Evolutionary conservation across 2,329 filamentous ascomycete species (phyloP).

Genomic region (Fusarium piperis): DNA sequence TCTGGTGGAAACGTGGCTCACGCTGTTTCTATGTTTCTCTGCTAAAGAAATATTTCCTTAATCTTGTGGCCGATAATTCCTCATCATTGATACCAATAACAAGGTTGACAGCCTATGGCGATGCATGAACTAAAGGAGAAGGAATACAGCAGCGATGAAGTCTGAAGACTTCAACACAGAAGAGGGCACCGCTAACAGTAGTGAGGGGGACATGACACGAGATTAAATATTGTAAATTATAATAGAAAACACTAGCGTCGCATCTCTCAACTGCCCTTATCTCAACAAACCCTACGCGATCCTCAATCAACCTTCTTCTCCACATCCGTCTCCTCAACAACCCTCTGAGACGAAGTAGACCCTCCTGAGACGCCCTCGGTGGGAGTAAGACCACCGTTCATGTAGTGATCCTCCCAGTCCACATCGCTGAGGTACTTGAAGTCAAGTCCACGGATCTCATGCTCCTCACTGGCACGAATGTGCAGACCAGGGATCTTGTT

Average conservation of each 20-base stretch:
- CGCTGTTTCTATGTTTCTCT: too few species aligned
- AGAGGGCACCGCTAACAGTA: too few species aligned
- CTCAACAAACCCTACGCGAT: background rate
- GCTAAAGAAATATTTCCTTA: too few species aligned
- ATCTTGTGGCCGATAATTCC: too few species aligned
- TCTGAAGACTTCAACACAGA: too few species aligned
- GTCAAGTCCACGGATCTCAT: constrained; percentile 64
- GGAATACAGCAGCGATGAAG: too few species aligned
- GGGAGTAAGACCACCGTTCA: constrained; percentile 24
- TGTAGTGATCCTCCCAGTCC: constrained; percentile 37
- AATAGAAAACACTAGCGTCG: background rate
- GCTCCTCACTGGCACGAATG: constrained; percentile 63
- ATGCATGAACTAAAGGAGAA: too few species aligned
- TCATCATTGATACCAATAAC: too few species aligned
- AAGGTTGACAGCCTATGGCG: too few species aligned
- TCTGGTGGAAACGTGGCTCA: too few species aligned
- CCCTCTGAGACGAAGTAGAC: constrained; percentile 9
- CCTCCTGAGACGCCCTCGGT: constrained; percentile 27
- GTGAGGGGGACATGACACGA: too few species aligned
- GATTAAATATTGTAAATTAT: background rate
- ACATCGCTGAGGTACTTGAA: constrained; percentile 43
- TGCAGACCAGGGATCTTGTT: constrained; percentile 67
- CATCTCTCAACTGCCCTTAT: background rate
- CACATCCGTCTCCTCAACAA: background rate
- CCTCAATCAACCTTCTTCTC: constrained; percentile 20